A percentile compares a stretch with the other conserved stretches of the same genome.
Evolutionary conservation across 805 yeast genomes (phyloP).

Genomic region (Starmerella lactis-condensi): DNA sequence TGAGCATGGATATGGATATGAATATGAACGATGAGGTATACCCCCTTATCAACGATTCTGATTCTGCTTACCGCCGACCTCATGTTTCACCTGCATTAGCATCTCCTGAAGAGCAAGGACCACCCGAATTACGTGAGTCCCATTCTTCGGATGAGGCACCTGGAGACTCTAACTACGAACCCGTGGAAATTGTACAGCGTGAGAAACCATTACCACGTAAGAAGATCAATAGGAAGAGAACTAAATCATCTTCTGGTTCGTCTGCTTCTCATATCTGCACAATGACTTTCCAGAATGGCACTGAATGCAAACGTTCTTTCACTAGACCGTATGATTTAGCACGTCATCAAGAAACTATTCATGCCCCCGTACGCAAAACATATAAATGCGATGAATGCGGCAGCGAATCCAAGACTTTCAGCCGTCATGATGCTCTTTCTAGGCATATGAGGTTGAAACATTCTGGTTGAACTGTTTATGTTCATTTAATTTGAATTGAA

Average conservation of each 20-base stretch:
- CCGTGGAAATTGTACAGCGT: too few species aligned
- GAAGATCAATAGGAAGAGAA: too few species aligned
- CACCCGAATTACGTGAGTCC: too few species aligned
- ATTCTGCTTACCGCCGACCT: neutral
- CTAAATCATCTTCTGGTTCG: constrained; percentile 1
- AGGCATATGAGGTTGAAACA: constrained; percentile 88
- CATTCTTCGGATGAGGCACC: too few species aligned
- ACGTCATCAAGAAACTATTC: constrained; percentile 92
- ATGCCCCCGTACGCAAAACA: constrained; percentile 67
- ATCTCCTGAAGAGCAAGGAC: neutral
- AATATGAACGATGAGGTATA: constrained; percentile 3
- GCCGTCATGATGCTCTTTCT: constrained; percentile 84
- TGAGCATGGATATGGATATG: constrained; percentile 1
- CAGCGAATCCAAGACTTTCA: constrained; percentile 62
- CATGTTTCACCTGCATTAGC: neutral
- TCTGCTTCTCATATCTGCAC: constrained; percentile 13
- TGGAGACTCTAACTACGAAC: too few species aligned
- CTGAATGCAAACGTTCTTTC: constrained; percentile 56
- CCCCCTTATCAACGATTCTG: constrained; percentile 1
- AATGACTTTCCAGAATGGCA: constrained; percentile 20
- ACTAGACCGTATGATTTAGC: constrained; percentile 89
- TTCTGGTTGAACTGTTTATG: constrained; percentile 28
- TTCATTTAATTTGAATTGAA: too few species aligned
- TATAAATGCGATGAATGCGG: constrained; percentile 80
- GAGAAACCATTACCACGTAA: too few species aligned